phyloP scores from a whole-genome alignment of 352 stramenopile genomes.

The Globisporangium radiosum region DNA sequence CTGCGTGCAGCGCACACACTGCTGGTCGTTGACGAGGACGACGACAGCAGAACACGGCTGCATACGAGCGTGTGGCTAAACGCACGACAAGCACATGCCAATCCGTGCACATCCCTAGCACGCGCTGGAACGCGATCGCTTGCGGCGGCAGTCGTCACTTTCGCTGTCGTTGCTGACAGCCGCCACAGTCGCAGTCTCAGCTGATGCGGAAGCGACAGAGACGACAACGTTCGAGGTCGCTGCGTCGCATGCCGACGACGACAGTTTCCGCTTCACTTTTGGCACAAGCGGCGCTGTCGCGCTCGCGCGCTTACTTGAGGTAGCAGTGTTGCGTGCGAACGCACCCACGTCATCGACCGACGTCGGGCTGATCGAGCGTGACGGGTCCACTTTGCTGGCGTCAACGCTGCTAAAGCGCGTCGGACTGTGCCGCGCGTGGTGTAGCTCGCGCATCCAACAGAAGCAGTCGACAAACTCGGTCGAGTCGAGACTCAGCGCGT shows the following conservation, averaged over 20 bases:
- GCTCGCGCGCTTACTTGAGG: background rate
- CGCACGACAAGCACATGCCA: no score
- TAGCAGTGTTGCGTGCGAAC: background rate
- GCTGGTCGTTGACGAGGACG: background rate
- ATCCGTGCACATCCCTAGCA: background rate
- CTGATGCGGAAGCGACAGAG: no score
- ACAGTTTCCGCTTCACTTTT: background rate
- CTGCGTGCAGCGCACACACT: background rate
- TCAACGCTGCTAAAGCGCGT: constrained; percentile 33
- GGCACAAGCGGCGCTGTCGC: background rate
- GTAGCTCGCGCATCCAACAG: constrained; percentile 24
- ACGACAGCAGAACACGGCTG: background rate
- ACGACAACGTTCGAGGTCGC: no score
- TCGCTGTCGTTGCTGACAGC: no score
- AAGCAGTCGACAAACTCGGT: constrained; percentile 29
- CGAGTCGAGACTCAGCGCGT: constrained; percentile 13
- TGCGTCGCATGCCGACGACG: background rate
- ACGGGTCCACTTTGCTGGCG: constrained; percentile 24
- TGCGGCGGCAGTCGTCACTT: background rate
- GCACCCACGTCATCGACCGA: constrained; percentile 20
- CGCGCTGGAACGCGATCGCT: background rate
- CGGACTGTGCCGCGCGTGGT: constrained; percentile 14
- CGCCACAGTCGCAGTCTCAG: no score
- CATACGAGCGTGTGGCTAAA: background rate
- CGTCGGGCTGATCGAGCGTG: constrained; percentile 32